A percentile compares a stretch with the other conserved stretches of the same genome.
Evolutionary conservation across 1,139 yeast genomes (phyloP).

Genomic region (Scheffersomyces insectosa): DNA sequence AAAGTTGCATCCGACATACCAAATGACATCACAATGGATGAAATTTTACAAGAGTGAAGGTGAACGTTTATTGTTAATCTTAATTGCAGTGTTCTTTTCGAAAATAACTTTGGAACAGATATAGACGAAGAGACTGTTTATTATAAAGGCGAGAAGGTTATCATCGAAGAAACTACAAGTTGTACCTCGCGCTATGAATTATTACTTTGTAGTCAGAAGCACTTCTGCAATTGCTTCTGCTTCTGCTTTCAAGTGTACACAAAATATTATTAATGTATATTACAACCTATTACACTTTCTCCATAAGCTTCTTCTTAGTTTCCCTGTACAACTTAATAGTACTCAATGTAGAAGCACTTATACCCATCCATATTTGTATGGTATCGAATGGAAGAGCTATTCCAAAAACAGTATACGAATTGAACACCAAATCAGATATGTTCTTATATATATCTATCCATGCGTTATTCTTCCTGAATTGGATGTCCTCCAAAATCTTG

Average conservation of each 20-base stretch:
- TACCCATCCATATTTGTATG: slow-evolving; percentile 51
- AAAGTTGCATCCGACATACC: slow-evolving; percentile 52
- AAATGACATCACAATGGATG: slow-evolving; percentile 30
- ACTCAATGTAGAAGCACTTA: slow-evolving; percentile 42
- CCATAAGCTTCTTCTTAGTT: slow-evolving; percentile 31
- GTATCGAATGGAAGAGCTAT: slow-evolving; percentile 44
- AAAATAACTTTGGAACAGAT: too few species aligned
- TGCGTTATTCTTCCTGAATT: slow-evolving; percentile 40
- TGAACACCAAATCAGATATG: slow-evolving; percentile 43
- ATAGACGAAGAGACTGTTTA: too few species aligned
- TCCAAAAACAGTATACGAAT: slow-evolving; percentile 45
- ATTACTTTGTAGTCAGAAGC: too few species aligned
- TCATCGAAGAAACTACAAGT: too few species aligned
- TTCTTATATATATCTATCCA: slow-evolving; percentile 44
- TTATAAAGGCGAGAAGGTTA: too few species aligned
- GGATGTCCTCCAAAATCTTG: slow-evolving; percentile 31
- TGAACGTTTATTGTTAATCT: not conserved
- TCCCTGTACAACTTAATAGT: slow-evolving; percentile 43
- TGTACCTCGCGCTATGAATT: too few species aligned
- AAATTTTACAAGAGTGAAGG: slow-evolving; percentile 17
- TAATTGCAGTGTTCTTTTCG: not conserved
- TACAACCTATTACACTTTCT: slow-evolving; percentile 7
- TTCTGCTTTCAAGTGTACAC: not conserved
- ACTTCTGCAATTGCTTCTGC: too few species aligned
- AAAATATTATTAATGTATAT: not conserved